Conservation (phyloP, 2,329 filamentous ascomycete species). For the Cytospora mali region DNA sequence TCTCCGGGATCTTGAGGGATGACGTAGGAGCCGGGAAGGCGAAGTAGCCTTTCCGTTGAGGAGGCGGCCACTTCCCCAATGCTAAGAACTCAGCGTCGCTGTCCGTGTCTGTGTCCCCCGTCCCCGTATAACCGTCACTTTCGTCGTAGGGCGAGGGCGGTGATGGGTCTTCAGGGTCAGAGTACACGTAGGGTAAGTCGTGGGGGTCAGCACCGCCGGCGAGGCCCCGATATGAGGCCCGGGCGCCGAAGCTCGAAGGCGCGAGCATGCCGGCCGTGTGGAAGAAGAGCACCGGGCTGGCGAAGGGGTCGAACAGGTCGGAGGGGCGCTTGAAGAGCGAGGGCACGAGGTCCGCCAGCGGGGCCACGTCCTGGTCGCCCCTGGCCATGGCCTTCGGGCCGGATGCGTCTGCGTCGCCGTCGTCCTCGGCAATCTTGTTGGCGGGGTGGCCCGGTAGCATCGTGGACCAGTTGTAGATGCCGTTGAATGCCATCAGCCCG, state of each 20-base stretch:
- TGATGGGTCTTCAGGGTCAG: slow-evolving; percentile 18
- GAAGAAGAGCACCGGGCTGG: slow-evolving; percentile 61
- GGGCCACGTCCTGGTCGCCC: slow-evolving; percentile 41
- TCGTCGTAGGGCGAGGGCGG: slow-evolving; percentile 18
- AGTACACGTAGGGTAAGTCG: slow-evolving; percentile 25
- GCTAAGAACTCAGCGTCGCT: not conserved
- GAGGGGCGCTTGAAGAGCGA: slow-evolving; percentile 52
- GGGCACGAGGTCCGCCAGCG: slow-evolving; percentile 40
- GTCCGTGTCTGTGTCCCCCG: slow-evolving; percentile 2
- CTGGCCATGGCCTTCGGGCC: slow-evolving; percentile 34
- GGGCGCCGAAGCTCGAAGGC: slow-evolving; percentile 46
- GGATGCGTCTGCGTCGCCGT: slow-evolving; percentile 21
- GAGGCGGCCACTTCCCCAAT: slow-evolving; percentile 28
- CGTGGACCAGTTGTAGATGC: slow-evolving; percentile 66
- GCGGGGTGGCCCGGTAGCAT: slow-evolving; percentile 57
- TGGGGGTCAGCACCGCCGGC: not conserved
- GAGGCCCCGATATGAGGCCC: not conserved
- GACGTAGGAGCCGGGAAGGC: slow-evolving; percentile 52
- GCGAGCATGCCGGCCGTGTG: slow-evolving; percentile 52
- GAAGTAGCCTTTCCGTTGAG: slow-evolving; percentile 46
- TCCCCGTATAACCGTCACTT: not conserved
- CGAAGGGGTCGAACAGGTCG: slow-evolving; percentile 62
- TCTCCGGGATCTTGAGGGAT: slow-evolving; percentile 52
- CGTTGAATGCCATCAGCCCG: slow-evolving; percentile 60
- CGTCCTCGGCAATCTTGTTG: slow-evolving; percentile 38